Base-by-base conservation (phyloP, 1,284 basidiomycete genomes). In the Trametes versicolor region DNA sequence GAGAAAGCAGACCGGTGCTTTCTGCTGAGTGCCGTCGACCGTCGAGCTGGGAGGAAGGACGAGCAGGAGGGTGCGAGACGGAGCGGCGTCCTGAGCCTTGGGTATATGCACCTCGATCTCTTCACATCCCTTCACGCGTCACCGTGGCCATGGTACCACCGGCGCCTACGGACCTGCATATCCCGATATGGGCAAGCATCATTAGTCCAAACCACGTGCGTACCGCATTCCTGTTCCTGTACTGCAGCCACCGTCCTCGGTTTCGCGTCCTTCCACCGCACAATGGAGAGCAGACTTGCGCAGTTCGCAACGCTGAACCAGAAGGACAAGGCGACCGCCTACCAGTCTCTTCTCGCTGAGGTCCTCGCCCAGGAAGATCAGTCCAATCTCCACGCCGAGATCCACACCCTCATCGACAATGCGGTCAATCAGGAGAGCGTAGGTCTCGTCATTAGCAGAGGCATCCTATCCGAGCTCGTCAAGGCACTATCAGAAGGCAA, bases 321-420 rank as follows among this genome's bases (percentile, higher is more conserved):
- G 78, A 95, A 94, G 73, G 93, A 96, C 77, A 94, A 94, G 74
- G 90, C 86, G 0, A 83, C 88, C n/a, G 91, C 90, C 3, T 96
- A 93, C 74, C 83, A 86, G 57, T 81, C 84, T 12, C 82, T 89
- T 47, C 85, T 89, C 65, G 79, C 82, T 56, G 81, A 85, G 60
- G 81, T 88, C 62, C 77, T 93, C n/a, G 75, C 87, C 13, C 81
- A 82, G 55, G 71, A 82, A 62, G 81, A 86, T 73, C 78, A 77
- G 29, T 65, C 81, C 12, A 73, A 77, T 9, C 76, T 91, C 54
- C 78, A 82, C 21, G 71, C 76, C 34, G 87, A 92, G 74, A 78
- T 93, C 32, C 89, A 89, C 67, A 76, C 82, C 15, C 82, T 96
- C 70, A 86, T 96, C 70, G 87, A 92, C 68, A 86, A 87, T 70